Conservation (phyloP, 768 basidiomycete genomes). For the Podaxis sp. region DNA sequence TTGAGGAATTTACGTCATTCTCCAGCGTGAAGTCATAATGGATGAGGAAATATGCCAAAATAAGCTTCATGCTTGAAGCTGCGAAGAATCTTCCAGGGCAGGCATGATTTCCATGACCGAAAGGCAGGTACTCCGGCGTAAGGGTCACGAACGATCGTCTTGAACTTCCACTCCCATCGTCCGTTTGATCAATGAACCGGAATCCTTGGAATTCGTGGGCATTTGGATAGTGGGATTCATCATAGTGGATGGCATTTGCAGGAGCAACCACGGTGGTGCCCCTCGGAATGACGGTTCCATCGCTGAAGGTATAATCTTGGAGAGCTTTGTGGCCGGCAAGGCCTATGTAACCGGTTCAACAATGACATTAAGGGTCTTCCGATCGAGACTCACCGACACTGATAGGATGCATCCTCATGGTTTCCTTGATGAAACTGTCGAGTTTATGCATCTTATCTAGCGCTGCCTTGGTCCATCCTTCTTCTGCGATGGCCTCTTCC, state of each 20-base stretch:
- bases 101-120: conserved; percentile 34
- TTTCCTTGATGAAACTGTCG: conserved; percentile 19
- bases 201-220: conserved; percentile 39
- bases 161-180: conserved; percentile 20
- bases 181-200: conserved; percentile 32
- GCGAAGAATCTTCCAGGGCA: conserved; percentile 26
- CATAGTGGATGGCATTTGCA: conserved; percentile 27
- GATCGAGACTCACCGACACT: conserved; percentile 2
- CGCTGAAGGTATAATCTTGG: conserved; percentile 40
- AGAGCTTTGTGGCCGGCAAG: conserved; percentile 30
- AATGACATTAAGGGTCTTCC: background rate
- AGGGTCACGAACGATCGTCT: conserved; percentile 22
- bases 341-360: conserved; percentile 9
- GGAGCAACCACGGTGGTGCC: conserved; percentile 34
- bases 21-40: conserved; percentile 18
- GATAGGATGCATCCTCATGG: conserved; percentile 13
- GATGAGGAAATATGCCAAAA: conserved; percentile 13
- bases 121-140: conserved; percentile 27
- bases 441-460: conserved; percentile 14
- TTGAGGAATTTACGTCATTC: background rate
- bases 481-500: conserved; percentile 30
- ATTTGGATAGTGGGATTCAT: conserved; percentile 28
- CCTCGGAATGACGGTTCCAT: conserved; percentile 39
- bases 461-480: conserved; percentile 29
- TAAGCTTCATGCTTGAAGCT: conserved; percentile 14